These are phyloP conservation scores for Venturia aucupariae DNA, from an alignment of 2,329 filamentous ascomycete genomes.

Conservation along the genomic window DNA sequence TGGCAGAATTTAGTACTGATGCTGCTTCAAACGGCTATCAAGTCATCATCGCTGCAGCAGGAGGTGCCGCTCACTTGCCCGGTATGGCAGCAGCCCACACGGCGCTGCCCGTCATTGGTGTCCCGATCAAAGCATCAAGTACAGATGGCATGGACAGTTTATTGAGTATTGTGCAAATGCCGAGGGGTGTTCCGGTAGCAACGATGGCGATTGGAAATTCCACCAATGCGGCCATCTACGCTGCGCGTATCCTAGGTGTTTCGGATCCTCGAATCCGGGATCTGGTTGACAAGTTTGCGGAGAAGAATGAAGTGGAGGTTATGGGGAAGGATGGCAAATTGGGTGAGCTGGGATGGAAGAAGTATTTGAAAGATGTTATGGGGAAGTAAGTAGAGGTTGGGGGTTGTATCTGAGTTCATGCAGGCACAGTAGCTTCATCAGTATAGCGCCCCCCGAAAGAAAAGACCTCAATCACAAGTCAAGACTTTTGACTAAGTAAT, in stretches of 20 bases:
- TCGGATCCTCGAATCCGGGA: constrained; percentile 47
- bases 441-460: no score
- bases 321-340: constrained; percentile 14
- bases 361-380: constrained; percentile 14
- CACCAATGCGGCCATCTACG: constrained; percentile 38
- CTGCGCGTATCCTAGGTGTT: constrained; percentile 34
- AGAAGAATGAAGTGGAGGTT: constrained; percentile 7
- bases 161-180: constrained; percentile 45
- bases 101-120: constrained; percentile 40
- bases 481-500: no score
- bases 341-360: constrained; percentile 11
- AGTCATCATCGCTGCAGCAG: constrained; percentile 41
- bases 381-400: constrained; percentile 10
- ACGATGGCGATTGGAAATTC: constrained; percentile 38
- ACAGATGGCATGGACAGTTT: constrained; percentile 42
- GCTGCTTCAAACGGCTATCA: constrained; percentile 31
- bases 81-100: constrained; percentile 44
- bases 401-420: no score
- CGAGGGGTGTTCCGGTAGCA: constrained; percentile 35
- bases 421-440: no score
- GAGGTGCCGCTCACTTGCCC: constrained; percentile 42
- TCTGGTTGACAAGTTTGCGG: constrained; percentile 43
- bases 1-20: constrained; percentile 34
- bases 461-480: no score
- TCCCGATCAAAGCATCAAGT: constrained; percentile 41